Percentiles rank a stretch among this genome's conserved stretches.
Evolutionary conservation across 139 green algal species (phyloP).

Genomic region (Micromonas pusilla): DNA sequence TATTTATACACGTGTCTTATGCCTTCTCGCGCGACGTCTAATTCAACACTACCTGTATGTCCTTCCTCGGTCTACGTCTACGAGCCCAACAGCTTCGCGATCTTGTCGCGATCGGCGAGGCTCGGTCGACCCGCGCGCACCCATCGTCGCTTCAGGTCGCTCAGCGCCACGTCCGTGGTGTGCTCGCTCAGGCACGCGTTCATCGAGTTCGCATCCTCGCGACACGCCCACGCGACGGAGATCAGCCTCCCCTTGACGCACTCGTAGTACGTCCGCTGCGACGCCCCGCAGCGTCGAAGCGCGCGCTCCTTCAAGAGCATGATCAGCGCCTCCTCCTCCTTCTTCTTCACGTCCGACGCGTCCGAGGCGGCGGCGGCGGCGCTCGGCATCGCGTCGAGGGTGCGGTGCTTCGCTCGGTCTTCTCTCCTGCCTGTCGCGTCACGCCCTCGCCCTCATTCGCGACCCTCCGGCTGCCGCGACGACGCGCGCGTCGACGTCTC

Average conservation of each 20-base stretch:
- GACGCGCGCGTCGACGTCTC: no score
- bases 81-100: background rate
- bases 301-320: slow-evolving; percentile 9
- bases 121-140: background rate
- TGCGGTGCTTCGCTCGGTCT: no score
- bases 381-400: no score
- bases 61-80: no score
- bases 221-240: slow-evolving; percentile 4
- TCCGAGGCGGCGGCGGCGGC: no score
- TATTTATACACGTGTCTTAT: background rate
- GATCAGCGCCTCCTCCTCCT: slow-evolving; percentile 12
- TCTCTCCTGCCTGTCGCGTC: no score
- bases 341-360: slow-evolving; percentile 1
- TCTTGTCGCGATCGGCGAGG: background rate
- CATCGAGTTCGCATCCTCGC: background rate
- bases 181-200: background rate
- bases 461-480: no score
- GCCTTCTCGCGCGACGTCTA: background rate
- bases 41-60: no score
- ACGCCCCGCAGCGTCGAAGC: background rate
- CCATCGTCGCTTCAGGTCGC: background rate
- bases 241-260: slow-evolving; percentile 13
- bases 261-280: slow-evolving; percentile 13
- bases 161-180: background rate
- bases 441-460: no score